phyloP scores from a whole-genome alignment of 106 monocot species.

The Dendrobium huoshanense region DNA sequence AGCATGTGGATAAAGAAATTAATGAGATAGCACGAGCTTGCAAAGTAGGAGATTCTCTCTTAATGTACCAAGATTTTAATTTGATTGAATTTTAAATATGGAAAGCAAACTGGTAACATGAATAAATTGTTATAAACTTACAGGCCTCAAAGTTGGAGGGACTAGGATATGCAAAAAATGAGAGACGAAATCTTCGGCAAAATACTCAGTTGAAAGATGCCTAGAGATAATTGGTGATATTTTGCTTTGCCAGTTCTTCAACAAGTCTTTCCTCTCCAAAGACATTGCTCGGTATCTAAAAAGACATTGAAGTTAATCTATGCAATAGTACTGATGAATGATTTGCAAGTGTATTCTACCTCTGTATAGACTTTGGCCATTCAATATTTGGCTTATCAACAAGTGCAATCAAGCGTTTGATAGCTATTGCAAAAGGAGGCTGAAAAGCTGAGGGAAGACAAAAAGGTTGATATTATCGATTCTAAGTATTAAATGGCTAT shows the following conservation, averaged over 20 bases:
- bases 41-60: not conserved
- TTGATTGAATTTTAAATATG: not conserved
- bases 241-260: constrained; percentile 75
- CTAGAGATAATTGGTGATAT: constrained; percentile 63
- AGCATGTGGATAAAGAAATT: not conserved
- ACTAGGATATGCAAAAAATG: constrained; percentile 79
- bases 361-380: constrained; percentile 82
- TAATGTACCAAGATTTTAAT: too few relatives aligned
- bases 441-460: constrained; percentile 60
- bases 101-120: not conserved
- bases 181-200: constrained; percentile 72
- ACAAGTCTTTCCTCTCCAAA: constrained; percentile 62
- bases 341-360: constrained; percentile 30
- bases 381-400: constrained; percentile 89
- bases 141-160: constrained; percentile 78
- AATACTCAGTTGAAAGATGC: constrained; percentile 66
- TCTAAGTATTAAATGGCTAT: not conserved
- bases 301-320: constrained; percentile 4
- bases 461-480: constrained; percentile 9
- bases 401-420: constrained; percentile 61
- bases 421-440: constrained; percentile 44
- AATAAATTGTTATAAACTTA: constrained; percentile 25
- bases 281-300: constrained; percentile 60
- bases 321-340: not conserved
- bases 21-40: not conserved